Evolutionary conservation across 441 rosid species (phyloP).

Genomic region (Monsonia emarginata): DNA sequence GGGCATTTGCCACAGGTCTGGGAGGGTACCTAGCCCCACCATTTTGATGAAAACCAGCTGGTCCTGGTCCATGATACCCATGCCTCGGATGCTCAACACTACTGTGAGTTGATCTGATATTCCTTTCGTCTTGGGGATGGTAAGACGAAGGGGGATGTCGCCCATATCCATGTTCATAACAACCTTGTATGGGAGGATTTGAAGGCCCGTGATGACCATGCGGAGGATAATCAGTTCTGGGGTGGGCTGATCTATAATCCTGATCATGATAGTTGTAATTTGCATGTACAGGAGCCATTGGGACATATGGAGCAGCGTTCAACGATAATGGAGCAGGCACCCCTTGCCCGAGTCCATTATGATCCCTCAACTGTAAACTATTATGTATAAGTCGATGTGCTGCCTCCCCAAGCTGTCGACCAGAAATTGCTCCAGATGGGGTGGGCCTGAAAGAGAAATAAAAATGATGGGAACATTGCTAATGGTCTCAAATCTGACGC

Average conservation of each 20-base stretch:
- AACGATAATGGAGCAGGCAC: slow-evolving; percentile 19
- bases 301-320: slow-evolving; percentile 18
- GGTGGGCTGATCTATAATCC: slow-evolving; percentile 15
- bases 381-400: slow-evolving; percentile 58
- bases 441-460: neutral
- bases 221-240: slow-evolving; percentile 22
- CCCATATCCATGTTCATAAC: slow-evolving; percentile 18
- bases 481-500: neutral
- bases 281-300: slow-evolving; percentile 21
- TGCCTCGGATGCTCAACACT: slow-evolving; percentile 20
- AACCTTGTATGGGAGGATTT: slow-evolving; percentile 11
- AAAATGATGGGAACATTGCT: neutral
- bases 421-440: slow-evolving; percentile 28
- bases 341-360: slow-evolving; percentile 19
- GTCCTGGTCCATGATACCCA: neutral
- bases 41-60: slow-evolving; percentile 21
- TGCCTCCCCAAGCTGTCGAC: slow-evolving; percentile 59
- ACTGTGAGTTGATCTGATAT: slow-evolving; percentile 10
- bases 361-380: slow-evolving; percentile 44
- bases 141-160: slow-evolving; percentile 16
- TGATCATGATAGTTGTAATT: slow-evolving; percentile 25
- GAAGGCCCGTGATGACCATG: slow-evolving; percentile 14
- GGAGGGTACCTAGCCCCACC: slow-evolving; percentile 24
- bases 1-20: slow-evolving; percentile 15
- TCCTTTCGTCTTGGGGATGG: slow-evolving; percentile 23